A percentile compares a stretch with the other conserved stretches of the same genome.
These are phyloP conservation scores for Hypoxylon sp. DNA, from an alignment of 2,329 filamentous ascomycete genomes.

Conservation along the genomic window DNA sequence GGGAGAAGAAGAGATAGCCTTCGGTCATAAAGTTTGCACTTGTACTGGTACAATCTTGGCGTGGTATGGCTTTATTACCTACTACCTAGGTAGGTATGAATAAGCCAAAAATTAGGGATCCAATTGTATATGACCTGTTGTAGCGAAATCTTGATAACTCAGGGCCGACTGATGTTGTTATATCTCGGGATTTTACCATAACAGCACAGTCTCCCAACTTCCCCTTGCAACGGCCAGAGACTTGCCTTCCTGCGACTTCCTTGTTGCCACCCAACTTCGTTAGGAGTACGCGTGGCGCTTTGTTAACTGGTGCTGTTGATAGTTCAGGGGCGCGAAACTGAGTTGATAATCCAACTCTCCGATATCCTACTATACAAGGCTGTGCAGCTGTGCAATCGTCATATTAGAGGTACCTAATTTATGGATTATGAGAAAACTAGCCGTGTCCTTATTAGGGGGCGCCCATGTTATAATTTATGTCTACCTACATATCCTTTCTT, in stretches of 20 bases:
- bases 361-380: too few relatives aligned
- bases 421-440: too few relatives aligned
- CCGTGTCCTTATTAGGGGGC: too few relatives aligned
- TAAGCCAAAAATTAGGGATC: too few relatives aligned
- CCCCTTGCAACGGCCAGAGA: not conserved
- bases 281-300: conserved; percentile 15
- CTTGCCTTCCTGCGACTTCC: not conserved
- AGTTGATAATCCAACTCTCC: too few relatives aligned
- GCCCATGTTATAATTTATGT: too few relatives aligned
- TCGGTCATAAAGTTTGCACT: conserved; percentile 22
- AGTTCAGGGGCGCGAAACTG: not conserved
- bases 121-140: too few relatives aligned
- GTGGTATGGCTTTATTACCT: not conserved
- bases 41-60: conserved; percentile 1
- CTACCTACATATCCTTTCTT: too few relatives aligned
- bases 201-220: not conserved
- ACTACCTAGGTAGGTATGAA: not conserved
- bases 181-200: not conserved
- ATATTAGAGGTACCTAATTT: too few relatives aligned
- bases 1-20: not conserved
- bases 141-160: not conserved
- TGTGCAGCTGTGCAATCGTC: too few relatives aligned
- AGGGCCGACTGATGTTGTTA: not conserved
- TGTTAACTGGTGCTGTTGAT: conserved; percentile 2
- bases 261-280: not conserved